A percentile compares a stretch with the other conserved stretches of the same genome.
Evolutionary conservation across 441 rosid species (phyloP).

Genomic region (Bocquillonia castaneifolia): DNA sequence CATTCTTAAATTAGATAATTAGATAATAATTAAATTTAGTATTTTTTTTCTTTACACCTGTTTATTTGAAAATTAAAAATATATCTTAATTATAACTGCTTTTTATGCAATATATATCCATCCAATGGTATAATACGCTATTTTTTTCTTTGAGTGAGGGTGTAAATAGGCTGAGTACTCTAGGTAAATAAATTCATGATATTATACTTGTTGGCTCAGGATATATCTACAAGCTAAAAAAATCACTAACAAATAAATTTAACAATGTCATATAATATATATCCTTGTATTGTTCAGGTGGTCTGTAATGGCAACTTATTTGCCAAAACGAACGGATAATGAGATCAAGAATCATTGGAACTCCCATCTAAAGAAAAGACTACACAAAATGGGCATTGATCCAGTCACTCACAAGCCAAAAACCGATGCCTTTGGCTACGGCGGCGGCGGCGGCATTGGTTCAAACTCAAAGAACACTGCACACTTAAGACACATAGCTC

Average conservation of each 20-base stretch:
- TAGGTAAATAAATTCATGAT: too few relatives aligned
- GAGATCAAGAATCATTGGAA: slow-evolving; percentile 6
- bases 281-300: neutral
- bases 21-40: too few relatives aligned
- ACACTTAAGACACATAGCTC: slow-evolving; percentile 40
- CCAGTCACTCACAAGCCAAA: slow-evolving; percentile 13
- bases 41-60: too few relatives aligned
- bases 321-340: slow-evolving; percentile 3
- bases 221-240: too few relatives aligned
- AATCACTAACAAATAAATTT: neutral
- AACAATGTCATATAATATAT: neutral
- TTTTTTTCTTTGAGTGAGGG: too few relatives aligned
- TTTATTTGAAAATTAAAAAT: too few relatives aligned
- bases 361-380: neutral
- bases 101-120: too few relatives aligned
- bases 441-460: neutral
- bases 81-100: too few relatives aligned
- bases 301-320: neutral
- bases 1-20: too few relatives aligned
- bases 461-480: slow-evolving; percentile 7
- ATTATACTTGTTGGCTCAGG: neutral
- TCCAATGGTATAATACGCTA: too few relatives aligned
- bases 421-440: neutral
- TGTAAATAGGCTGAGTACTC: too few relatives aligned
- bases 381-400: slow-evolving; percentile 5